phyloP scores from a whole-genome alignment of 805 yeast genomes.

The Candida berthetii region DNA sequence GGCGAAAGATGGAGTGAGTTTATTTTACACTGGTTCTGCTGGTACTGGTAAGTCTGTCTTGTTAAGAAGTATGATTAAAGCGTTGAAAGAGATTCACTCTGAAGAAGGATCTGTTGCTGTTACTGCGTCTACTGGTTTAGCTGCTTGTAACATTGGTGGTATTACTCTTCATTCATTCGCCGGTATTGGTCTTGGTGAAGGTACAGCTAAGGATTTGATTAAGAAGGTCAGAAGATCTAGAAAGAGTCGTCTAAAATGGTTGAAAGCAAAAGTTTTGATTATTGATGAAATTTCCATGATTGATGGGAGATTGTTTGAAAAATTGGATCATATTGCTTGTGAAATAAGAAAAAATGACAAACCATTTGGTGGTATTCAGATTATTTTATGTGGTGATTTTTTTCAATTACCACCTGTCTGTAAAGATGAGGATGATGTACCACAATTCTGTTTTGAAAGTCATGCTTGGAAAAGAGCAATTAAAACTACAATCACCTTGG shows the following conservation, averaged over 20 bases:
- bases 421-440: constrained; percentile 21
- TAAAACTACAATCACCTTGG: constrained; percentile 48
- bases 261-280: constrained; percentile 47
- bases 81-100: constrained; percentile 41
- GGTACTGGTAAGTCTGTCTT: constrained; percentile 97
- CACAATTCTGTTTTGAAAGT: constrained; percentile 60
- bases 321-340: constrained; percentile 55
- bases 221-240: constrained; percentile 48
- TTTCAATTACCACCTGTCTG: constrained; percentile 76
- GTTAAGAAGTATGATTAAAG: constrained; percentile 55
- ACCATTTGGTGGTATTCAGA: constrained; percentile 81
- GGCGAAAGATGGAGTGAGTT: constrained; percentile 56
- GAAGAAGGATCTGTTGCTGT: constrained; percentile 55
- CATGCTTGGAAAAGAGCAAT: constrained; percentile 56
- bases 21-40: constrained; percentile 96
- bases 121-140: constrained; percentile 82
- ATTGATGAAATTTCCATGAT: constrained; percentile 82
- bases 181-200: constrained; percentile 71
- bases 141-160: constrained; percentile 80
- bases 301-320: constrained; percentile 61
- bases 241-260: constrained; percentile 50
- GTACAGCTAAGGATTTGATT: constrained; percentile 36
- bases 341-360: constrained; percentile 32
- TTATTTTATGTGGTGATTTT: constrained; percentile 76
- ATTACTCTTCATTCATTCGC: constrained; percentile 70